phyloP scores from a whole-genome alignment of 495 filamentous ascomycete species.

The Entonaema liquescens region DNA sequence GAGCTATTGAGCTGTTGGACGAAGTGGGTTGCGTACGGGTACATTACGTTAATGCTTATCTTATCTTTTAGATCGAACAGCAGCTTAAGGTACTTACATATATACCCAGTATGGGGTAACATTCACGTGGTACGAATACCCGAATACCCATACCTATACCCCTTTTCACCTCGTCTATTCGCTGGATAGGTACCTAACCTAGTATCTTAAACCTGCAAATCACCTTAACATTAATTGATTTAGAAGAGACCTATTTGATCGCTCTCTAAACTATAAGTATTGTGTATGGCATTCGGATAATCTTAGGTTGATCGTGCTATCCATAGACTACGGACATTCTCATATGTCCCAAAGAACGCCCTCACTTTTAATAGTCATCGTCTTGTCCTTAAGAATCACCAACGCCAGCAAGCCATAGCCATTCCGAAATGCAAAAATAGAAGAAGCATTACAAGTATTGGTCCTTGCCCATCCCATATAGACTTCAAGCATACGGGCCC shows the following conservation, averaged over 20 bases:
- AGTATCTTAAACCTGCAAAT: background rate
- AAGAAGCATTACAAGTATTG: slow-evolving; percentile 3
- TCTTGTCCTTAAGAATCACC: slow-evolving; percentile 24
- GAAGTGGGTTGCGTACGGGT: slow-evolving; percentile 8
- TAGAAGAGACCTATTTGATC: background rate
- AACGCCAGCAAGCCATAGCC: slow-evolving; percentile 27
- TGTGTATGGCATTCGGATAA: background rate
- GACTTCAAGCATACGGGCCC: background rate
- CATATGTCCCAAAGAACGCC: slow-evolving; percentile 32
- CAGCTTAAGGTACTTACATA: background rate
- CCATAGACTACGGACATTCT: slow-evolving; percentile 16
- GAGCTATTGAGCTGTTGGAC: slow-evolving; percentile 17
- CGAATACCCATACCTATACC: background rate
- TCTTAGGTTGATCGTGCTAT: slow-evolving; percentile 6
- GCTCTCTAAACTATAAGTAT: background rate
- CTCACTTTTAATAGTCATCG: slow-evolving; percentile 27
- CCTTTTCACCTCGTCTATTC: background rate
- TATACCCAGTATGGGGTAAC: background rate
- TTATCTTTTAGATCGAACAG: background rate
- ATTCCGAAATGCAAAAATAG: slow-evolving; percentile 10
- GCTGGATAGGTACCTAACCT: no score
- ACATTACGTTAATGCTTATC: background rate
- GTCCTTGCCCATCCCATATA: background rate
- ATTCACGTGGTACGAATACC: background rate
- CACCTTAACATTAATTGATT: background rate